Percentiles rank a stretch among this genome's conserved stretches.
phyloP scores from a whole-genome alignment of 1,284 basidiomycete species.

The Sporisorium exsertum region DNA sequence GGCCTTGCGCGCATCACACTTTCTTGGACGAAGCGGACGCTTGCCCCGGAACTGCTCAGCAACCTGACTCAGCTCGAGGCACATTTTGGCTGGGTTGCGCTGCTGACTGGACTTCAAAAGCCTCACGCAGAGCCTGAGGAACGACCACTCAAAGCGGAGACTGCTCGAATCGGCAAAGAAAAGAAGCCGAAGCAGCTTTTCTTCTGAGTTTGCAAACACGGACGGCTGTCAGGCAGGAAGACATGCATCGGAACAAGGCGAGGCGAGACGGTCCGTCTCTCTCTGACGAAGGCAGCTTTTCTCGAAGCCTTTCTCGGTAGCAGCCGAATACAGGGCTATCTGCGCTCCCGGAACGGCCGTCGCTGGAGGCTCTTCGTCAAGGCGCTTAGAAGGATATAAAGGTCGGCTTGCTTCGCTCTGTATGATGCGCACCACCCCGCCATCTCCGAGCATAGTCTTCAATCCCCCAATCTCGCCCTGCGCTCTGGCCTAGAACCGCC shows the following conservation, averaged over 20 bases:
- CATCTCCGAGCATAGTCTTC: background rate
- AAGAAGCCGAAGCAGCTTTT: background rate
- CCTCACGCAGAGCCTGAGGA: background rate
- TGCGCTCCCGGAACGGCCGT: background rate
- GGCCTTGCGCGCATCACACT: background rate
- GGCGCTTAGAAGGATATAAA: background rate
- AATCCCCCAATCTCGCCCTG: background rate
- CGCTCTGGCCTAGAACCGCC: background rate
- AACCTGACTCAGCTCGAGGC: slow-evolving; percentile 9
- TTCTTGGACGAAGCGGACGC: background rate
- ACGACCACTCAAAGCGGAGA: background rate
- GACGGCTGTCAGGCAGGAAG: background rate
- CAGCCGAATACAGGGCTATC: background rate
- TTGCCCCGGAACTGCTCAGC: background rate
- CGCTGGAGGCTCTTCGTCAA: background rate
- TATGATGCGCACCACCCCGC: background rate
- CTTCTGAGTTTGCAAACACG: background rate
- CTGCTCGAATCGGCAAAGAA: background rate
- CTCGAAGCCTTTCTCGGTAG: background rate
- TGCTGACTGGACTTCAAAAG: background rate
- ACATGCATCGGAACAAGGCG: background rate
- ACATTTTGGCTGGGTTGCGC: background rate
- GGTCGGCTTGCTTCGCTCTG: background rate
- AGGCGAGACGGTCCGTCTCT: background rate
- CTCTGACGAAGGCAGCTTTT: background rate